These are phyloP conservation scores for Apiospora arundinis DNA, from an alignment of 2,329 filamentous ascomycete genomes.

Conservation along the genomic window DNA sequence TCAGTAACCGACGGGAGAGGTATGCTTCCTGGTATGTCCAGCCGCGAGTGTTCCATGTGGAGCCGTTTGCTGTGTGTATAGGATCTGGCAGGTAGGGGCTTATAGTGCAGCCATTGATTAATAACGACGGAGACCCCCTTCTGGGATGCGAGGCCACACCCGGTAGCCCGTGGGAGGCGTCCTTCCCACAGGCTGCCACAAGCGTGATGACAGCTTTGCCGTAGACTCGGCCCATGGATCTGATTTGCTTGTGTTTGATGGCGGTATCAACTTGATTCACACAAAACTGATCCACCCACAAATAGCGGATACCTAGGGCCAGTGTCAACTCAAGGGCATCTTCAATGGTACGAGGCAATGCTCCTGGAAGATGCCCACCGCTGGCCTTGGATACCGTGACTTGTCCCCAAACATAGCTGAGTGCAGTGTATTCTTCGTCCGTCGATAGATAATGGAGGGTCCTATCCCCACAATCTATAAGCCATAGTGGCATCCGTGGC, in stretches of 20 bases:
- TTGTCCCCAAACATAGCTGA: not conserved
- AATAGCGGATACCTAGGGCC: not conserved
- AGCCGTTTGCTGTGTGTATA: not conserved
- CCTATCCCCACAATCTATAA: not conserved
- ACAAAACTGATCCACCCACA: not conserved
- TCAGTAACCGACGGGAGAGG: not conserved
- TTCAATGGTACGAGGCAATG: not conserved
- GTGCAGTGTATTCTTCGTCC: not conserved
- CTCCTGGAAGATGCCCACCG: not conserved
- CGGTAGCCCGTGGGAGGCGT: not conserved
- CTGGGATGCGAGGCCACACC: not conserved
- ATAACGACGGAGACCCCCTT: not conserved
- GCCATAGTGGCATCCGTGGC: not conserved
- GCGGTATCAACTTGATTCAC: not conserved
- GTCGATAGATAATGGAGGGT: not conserved
- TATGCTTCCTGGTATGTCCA: not conserved
- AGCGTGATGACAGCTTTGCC: not conserved
- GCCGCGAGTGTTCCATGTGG: not conserved
- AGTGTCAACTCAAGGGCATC: not conserved
- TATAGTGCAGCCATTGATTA: not conserved
- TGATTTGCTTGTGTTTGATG: not conserved
- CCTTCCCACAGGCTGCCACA: not conserved
- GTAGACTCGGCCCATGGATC: not conserved
- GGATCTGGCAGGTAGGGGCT: not conserved
- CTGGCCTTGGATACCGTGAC: not conserved